Base-by-base conservation (phyloP, 116 monocot genomes). In the Trichopus zeylanicus region DNA sequence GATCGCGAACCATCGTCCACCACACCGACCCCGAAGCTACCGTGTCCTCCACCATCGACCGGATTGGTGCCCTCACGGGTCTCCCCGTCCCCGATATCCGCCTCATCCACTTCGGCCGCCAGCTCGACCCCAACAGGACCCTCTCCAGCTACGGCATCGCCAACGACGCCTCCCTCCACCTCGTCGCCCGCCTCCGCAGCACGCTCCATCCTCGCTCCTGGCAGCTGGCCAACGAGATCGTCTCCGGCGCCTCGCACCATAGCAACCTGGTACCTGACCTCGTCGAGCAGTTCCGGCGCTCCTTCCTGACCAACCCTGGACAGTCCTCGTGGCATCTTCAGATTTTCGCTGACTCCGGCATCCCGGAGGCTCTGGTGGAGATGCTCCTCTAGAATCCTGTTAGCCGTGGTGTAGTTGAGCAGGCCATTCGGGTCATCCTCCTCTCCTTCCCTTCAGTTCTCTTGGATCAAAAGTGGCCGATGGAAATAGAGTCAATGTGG, bases 21-120 rank as follows among this genome's bases (percentile, higher is more conserved):
- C 77, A 63, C 52, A 63, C 70, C 7, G 18, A 6, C n/a, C n/a
- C n/a, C n/a, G n/a, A n/a, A n/a, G n/a, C n/a, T n/a, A n/a, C n/a
- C n/a, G n/a, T n/a, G n/a, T 11, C 55, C 79, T 60, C 72, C 7
- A 42, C 88, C 29, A 67, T 75, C 47, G 64, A 19, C 0, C 72
- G 34, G 48, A 42, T 88, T 19, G 7, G 32, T 6, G 1, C 1
- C 26, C 2, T 29, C 24, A 63, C 64, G 29, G 73, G 70, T 25
- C 46, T 78, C 10, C 62, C 77, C 5, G 21, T 48, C 18, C 5
- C 8, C 39, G 79, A 88, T 9, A 67, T 58, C 31, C 74, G 89
- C 12, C 57, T 93, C 19, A 70, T 88, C 57, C 80, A 75, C 51
- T 20, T 53, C 20, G 81, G 89, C 24, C 73, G 80, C 4, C 93